phyloP scores from a whole-genome alignment of 192 early-diverging fungal species.

The Gonapodya prolifera region DNA sequence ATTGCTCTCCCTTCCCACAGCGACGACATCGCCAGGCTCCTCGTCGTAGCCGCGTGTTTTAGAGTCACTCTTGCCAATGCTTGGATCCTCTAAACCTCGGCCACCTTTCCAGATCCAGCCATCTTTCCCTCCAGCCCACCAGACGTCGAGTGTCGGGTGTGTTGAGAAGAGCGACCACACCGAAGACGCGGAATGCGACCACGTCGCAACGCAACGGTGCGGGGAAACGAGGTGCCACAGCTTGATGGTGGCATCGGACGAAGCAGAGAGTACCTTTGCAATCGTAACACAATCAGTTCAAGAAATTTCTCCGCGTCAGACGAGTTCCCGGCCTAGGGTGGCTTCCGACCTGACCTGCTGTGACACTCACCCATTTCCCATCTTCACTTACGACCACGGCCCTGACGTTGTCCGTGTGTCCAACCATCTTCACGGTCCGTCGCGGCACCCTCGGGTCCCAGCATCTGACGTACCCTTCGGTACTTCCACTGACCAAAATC shows the following conservation, averaged over 20 bases:
- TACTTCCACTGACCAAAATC: conserved; percentile 77
- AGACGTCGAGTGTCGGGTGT: conserved; percentile 74
- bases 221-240: conserved; percentile 81
- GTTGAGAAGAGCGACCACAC: conserved; percentile 83
- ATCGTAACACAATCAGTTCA: background rate
- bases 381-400: conserved; percentile 74
- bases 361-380: conserved; percentile 46
- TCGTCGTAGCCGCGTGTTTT: conserved; percentile 26
- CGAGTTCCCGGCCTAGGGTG: background rate
- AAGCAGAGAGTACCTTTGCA: conserved; percentile 73
- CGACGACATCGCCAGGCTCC: conserved; percentile 61
- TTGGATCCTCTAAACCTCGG: conserved; percentile 4
- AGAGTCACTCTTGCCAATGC: conserved; percentile 33
- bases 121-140: conserved; percentile 86
- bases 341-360: conserved; percentile 14
- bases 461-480: conserved; percentile 80
- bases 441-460: conserved; percentile 77
- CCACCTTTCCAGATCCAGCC: conserved; percentile 77
- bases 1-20: conserved; percentile 69
- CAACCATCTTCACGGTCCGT: conserved; percentile 62
- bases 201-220: conserved; percentile 79
- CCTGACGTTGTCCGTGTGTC: conserved; percentile 95
- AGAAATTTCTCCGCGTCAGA: background rate
- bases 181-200: conserved; percentile 71
- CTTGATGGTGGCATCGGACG: conserved; percentile 91